Evolutionary conservation across 2,329 filamentous ascomycete genomes (phyloP).

Genomic region (Colletotrichum sp.): DNA sequence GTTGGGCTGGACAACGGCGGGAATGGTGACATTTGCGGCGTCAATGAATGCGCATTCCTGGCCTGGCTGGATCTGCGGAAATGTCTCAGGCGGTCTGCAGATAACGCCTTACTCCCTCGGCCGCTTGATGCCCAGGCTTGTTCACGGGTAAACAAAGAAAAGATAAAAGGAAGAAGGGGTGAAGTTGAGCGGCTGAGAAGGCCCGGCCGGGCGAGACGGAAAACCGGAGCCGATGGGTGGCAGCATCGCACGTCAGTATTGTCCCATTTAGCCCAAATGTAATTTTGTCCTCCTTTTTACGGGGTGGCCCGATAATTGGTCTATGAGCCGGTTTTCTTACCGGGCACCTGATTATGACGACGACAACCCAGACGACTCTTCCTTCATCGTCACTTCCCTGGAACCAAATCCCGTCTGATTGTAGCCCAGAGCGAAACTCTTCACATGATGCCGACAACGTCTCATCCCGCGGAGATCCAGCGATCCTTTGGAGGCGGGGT

Average conservation of each 20-base stretch:
- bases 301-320: background rate
- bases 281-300: background rate
- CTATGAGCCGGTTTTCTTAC: background rate
- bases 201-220: background rate
- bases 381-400: background rate
- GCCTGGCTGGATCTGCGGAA: background rate
- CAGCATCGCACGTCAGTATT: background rate
- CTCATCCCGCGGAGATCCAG: slow-evolving; percentile 4
- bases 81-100: background rate
- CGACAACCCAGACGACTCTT: background rate
- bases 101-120: too few relatives aligned
- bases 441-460: background rate
- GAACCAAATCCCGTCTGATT: background rate
- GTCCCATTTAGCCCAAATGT: background rate
- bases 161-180: background rate
- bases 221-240: background rate
- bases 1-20: background rate
- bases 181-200: background rate
- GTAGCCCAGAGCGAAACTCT: background rate
- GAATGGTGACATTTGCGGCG: background rate
- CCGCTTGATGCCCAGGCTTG: background rate
- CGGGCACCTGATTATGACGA: background rate
- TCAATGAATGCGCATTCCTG: background rate
- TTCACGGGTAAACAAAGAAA: too few relatives aligned
- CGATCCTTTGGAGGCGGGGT: background rate